Evolutionary conservation across 2,329 filamentous ascomycete genomes (phyloP).

Genomic region (Beauveria sp.): DNA sequence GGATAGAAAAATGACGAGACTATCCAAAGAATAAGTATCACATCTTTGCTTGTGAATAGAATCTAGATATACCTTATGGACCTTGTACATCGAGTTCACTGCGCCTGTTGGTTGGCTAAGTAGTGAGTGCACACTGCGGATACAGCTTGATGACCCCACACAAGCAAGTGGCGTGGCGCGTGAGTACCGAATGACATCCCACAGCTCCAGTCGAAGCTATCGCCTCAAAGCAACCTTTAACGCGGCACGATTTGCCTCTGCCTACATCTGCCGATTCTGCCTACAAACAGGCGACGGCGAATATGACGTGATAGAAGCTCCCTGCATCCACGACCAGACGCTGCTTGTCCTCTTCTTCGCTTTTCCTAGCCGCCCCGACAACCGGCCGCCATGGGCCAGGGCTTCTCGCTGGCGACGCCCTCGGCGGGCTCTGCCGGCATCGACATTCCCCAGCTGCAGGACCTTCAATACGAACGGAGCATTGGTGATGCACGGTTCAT

Average conservation of each 20-base stretch:
- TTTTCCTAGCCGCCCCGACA: background rate
- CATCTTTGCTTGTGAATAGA: background rate
- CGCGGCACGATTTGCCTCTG: background rate
- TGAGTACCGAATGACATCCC: constrained; percentile 2
- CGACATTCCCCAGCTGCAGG: constrained; percentile 84
- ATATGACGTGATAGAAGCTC: background rate
- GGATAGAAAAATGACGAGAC: background rate
- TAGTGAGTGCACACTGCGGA: background rate
- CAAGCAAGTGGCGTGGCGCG: background rate
- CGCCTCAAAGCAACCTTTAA: background rate
- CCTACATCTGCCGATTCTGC: background rate
- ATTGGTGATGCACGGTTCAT: constrained; percentile 90
- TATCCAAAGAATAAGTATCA: background rate
- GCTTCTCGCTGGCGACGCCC: constrained; percentile 86
- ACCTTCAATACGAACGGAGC: constrained; percentile 85
- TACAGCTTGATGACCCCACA: background rate
- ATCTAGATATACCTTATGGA: background rate
- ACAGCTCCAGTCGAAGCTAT: background rate
- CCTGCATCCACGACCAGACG: background rate
- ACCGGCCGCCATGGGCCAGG: constrained; percentile 70
- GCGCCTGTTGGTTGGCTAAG: background rate
- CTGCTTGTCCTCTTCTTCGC: background rate
- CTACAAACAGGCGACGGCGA: background rate
- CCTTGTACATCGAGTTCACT: background rate
- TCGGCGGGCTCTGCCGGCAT: constrained; percentile 89